phyloP scores from a whole-genome alignment of 2,329 filamentous ascomycete genomes.

The Corinectria fuckeliana region DNA sequence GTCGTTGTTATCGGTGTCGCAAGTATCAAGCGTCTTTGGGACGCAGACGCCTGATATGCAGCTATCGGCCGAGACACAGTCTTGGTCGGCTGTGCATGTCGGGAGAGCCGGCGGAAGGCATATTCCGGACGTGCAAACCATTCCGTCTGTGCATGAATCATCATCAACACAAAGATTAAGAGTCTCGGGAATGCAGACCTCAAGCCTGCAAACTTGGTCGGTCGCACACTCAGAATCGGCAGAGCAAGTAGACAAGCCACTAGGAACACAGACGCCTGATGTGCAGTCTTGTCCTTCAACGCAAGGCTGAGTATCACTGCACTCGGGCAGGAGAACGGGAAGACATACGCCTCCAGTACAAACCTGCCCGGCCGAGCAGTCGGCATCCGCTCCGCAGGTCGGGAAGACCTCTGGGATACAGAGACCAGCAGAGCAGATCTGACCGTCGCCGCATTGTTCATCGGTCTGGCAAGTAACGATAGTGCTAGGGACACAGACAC shows the following conservation, averaged over 20 bases:
- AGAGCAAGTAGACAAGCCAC: background rate
- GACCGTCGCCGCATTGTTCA: background rate
- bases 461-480: background rate
- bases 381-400: background rate
- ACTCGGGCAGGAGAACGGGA: background rate
- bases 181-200: background rate
- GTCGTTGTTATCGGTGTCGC: background rate
- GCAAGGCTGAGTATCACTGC: background rate
- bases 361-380: conserved; percentile 2
- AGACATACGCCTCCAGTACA: conserved; percentile 14
- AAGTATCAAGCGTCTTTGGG: background rate
- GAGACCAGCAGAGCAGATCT: conserved; percentile 8
- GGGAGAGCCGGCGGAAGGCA: conserved; percentile 4
- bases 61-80: conserved; percentile 6
- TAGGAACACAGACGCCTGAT: conserved; percentile 11
- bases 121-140: conserved; percentile 1
- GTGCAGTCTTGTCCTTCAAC: background rate
- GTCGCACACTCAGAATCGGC: conserved; percentile 11
- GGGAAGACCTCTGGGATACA: conserved; percentile 15
- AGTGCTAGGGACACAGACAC: conserved; percentile 1
- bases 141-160: background rate
- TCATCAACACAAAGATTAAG: background rate
- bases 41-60: conserved; percentile 12
- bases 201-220: conserved; percentile 6
- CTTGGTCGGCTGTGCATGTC: background rate